Evolutionary conservation across 148 eudicot genomes (phyloP).

Genomic region (Cornus suecica): DNA sequence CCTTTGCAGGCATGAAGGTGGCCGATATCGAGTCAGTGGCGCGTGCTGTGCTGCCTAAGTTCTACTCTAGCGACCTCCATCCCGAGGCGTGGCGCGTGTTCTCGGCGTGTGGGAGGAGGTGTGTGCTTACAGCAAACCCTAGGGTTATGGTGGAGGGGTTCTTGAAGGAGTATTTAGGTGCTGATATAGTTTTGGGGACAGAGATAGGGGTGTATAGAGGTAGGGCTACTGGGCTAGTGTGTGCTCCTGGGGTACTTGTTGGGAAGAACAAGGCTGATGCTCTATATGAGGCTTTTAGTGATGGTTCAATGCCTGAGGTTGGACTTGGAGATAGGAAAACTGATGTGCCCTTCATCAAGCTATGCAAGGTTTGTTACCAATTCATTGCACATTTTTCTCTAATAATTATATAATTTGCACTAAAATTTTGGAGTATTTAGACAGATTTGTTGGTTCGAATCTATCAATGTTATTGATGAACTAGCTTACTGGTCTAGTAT

Average conservation of each 20-base stretch:
- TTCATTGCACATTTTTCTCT: too few species aligned
- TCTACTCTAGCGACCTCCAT: conserved; percentile 52
- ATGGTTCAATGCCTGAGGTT: neutral
- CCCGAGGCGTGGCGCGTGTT: conserved; percentile 42
- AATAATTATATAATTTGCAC: too few species aligned
- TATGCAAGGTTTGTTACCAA: conserved; percentile 8
- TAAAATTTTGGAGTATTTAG: too few species aligned
- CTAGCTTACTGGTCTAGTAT: too few species aligned
- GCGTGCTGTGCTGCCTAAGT: conserved; percentile 64
- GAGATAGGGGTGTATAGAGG: conserved; percentile 4
- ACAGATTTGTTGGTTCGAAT: too few species aligned
- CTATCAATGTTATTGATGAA: too few species aligned
- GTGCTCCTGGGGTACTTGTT: conserved; percentile 2
- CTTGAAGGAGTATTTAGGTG: conserved; percentile 24
- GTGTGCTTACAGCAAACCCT: conserved; percentile 38
- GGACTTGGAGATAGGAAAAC: conserved; percentile 10
- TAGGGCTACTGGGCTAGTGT: conserved; percentile 5
- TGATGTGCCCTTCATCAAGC: conserved; percentile 1
- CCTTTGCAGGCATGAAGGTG: conserved; percentile 41
- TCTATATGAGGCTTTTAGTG: neutral
- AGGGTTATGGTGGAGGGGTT: conserved; percentile 45
- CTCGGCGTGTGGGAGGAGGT: conserved; percentile 15
- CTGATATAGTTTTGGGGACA: conserved; percentile 13
- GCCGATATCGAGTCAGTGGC: conserved; percentile 47
- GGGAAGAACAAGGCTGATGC: conserved; percentile 7